These are phyloP conservation scores for Diaporthe humulicola DNA, from an alignment of 2,329 filamentous ascomycete genomes.

Conservation along the genomic window DNA sequence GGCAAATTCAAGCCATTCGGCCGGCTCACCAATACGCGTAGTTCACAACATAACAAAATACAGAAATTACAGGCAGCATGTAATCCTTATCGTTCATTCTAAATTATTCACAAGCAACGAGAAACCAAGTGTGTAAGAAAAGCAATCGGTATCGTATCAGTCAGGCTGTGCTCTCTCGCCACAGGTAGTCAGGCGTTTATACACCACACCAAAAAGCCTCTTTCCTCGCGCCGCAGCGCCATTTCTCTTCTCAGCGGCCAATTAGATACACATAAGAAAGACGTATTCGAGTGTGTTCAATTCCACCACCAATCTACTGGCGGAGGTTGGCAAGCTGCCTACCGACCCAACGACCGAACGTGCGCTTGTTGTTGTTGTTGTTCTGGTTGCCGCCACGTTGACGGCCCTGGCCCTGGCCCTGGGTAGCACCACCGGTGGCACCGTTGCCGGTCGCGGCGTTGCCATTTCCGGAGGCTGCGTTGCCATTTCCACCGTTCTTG, in stretches of 20 bases:
- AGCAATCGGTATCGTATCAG: conserved; percentile 23
- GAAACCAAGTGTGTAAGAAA: background rate
- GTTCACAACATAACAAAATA: background rate
- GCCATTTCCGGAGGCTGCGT: background rate
- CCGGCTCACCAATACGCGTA: background rate
- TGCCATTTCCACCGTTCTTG: conserved; percentile 3
- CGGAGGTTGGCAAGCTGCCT: conserved; percentile 4
- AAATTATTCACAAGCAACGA: conserved; percentile 25
- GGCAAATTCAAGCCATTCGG: too few species aligned
- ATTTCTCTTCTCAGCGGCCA: background rate
- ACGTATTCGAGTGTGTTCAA: background rate
- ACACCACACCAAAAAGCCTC: background rate
- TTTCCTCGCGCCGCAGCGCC: background rate
- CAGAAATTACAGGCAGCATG: background rate
- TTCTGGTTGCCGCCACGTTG: conserved; percentile 17
- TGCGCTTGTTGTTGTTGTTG: conserved; percentile 29
- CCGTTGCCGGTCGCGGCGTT: conserved; percentile 1
- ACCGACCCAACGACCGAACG: background rate
- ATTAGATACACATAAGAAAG: conserved; percentile 30
- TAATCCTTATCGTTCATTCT: conserved; percentile 4
- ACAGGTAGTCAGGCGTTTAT: background rate
- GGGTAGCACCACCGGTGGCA: background rate
- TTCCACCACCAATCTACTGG: background rate
- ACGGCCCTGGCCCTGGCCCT: conserved; percentile 6
- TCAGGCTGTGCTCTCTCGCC: conserved; percentile 9